Evolutionary conservation across 23 red algal species (phyloP), one percentile per base, ranked within the genome.

Genomic region (Gracilaria vermiculophylla): DNA sequence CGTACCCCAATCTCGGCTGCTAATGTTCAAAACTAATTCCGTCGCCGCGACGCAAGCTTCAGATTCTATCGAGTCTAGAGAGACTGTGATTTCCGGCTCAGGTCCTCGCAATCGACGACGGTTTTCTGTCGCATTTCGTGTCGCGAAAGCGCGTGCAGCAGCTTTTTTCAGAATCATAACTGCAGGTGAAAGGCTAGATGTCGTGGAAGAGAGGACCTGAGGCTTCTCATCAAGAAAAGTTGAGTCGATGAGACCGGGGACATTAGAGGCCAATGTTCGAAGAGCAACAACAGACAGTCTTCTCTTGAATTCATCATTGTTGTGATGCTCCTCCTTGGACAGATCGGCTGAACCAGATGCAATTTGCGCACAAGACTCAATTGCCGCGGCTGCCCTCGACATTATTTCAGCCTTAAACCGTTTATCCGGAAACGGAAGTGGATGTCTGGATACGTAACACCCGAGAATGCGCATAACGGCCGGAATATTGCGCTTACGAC

Each of bases 1-100:
- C 11, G 71, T 58, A 24, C 90, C 90, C 90, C 90, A 93, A 55
- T 93, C 90, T 49, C 87, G 87, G 27, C 51, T 45, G 23, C 75
- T 62, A 1, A 91, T 48, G 23, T 81, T 62, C 60, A 75, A 42
- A 4, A 91, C 53, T 43, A 91, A 49, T 31, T 91, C 58, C 9
- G 87, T 81, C 28, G 87, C 54, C 27, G 87, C 87, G 14, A 53
- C 33, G 16, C 45, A 80, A 67, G 87, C 58, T 45, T 40, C 41
- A 37, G 40, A 60, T 48, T 91, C 74, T 23, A 91, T 42, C 8
- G 16, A n/a, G 62, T 80, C 48, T 49, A 24, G 51, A 13, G 66
- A 23, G 32, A 39, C 36, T 43, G 19, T 66, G 23, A 27, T 35
- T 25, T 12, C 37, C 34, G 48, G 20, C 14, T 45, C 20, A 23